Percentiles rank a stretch among this genome's conserved stretches.
Conservation (phyloP, 208 protist species). For the Wallacemonas rigidus region DNA sequence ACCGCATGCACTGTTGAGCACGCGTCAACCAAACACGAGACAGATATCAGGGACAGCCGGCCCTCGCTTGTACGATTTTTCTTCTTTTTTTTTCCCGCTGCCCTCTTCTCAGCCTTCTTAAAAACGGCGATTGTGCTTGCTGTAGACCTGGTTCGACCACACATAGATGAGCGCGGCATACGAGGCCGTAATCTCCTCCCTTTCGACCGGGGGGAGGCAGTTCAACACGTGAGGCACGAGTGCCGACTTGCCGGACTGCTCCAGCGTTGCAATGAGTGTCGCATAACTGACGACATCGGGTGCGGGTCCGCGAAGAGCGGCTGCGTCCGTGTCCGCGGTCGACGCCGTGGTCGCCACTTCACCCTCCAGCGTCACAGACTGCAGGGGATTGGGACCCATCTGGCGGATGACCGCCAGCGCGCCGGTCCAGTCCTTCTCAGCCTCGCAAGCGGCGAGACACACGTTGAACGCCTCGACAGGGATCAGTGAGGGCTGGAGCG, state of each 20-base stretch:
- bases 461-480: constrained; percentile 80
- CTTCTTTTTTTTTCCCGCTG: no score
- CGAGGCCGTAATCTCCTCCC: constrained; percentile 83
- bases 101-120: neutral
- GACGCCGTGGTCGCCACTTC: constrained; percentile 2
- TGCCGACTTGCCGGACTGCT: constrained; percentile 70
- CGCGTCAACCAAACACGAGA: no score
- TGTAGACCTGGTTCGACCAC: constrained; percentile 74
- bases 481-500: constrained; percentile 40
- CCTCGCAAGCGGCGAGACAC: constrained; percentile 63
- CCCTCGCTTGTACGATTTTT: no score
- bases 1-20: no score
- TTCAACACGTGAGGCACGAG: constrained; percentile 64
- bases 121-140: constrained; percentile 38
- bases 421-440: constrained; percentile 61
- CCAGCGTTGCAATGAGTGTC: constrained; percentile 81
- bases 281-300: constrained; percentile 87
- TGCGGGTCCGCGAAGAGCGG: constrained; percentile 31
- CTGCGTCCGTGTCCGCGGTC: neutral
- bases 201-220: constrained; percentile 63
- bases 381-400: constrained; percentile 83
- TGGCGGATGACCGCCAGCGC: constrained; percentile 60
- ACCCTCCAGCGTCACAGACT: constrained; percentile 16
- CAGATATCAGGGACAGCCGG: no score
- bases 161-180: constrained; percentile 87